Conservation (phyloP, 2,329 filamentous ascomycete species). For the Cylindrodendrum hubeiense region DNA sequence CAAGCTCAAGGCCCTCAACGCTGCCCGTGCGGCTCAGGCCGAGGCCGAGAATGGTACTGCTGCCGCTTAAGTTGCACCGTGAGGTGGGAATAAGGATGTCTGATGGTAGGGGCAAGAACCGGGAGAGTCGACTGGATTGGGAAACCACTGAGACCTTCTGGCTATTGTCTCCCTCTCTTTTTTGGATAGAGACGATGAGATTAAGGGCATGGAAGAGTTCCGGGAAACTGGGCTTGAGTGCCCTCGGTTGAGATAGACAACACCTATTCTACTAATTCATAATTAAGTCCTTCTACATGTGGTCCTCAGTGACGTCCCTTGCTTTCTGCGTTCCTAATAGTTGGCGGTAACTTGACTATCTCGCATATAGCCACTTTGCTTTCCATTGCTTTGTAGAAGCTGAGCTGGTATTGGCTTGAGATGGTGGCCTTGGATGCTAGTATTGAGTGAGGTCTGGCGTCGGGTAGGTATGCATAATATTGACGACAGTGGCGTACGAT, state of each 20-base stretch:
- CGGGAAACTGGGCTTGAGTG: background rate
- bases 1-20: constrained; percentile 78
- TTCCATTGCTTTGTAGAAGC: too few species aligned
- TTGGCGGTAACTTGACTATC: too few species aligned
- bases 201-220: background rate
- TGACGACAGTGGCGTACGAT: too few species aligned
- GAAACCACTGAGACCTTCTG: background rate
- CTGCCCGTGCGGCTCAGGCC: constrained; percentile 58
- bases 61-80: background rate
- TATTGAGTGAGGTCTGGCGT: too few species aligned
- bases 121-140: background rate
- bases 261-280: background rate
- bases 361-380: too few species aligned
- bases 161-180: background rate
- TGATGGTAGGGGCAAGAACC: background rate
- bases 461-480: too few species aligned
- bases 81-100: background rate
- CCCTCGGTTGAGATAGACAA: background rate
- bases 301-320: background rate
- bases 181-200: background rate
- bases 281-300: background rate
- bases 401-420: too few species aligned
- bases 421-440: too few species aligned
- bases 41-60: constrained; percentile 46
- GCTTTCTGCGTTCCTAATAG: too few species aligned